Evolutionary conservation across 2,329 filamentous ascomycete genomes (phyloP).

Genomic region (Clonostachys rhizophaga): DNA sequence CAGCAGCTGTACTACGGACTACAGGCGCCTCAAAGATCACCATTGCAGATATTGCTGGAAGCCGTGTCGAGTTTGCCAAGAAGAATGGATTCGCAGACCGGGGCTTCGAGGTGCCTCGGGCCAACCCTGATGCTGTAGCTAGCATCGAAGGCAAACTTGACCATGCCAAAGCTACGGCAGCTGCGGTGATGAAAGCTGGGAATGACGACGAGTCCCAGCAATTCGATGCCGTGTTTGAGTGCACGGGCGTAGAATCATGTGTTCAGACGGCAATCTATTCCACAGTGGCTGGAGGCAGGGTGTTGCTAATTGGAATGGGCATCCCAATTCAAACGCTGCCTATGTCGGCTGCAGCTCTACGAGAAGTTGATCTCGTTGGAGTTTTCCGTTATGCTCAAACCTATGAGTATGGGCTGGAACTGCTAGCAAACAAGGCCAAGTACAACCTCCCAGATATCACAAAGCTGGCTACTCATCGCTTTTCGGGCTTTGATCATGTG

Average conservation of each 20-base stretch:
- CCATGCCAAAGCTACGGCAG: background rate
- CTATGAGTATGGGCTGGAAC: conserved; percentile 9
- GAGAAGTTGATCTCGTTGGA: conserved; percentile 66
- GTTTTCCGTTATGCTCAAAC: conserved; percentile 61
- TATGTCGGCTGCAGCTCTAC: conserved; percentile 61
- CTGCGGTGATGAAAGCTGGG: background rate
- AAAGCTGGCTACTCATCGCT: conserved; percentile 8
- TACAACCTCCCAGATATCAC: conserved; percentile 7
- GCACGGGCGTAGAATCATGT: conserved; percentile 7
- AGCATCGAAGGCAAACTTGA: background rate
- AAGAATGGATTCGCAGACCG: conserved; percentile 19
- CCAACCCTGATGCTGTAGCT: background rate
- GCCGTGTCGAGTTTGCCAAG: conserved; percentile 27
- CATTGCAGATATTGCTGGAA: conserved; percentile 15
- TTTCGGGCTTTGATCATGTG: conserved; percentile 5
- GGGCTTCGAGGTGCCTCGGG: conserved; percentile 10
- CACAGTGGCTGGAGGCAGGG: conserved; percentile 61
- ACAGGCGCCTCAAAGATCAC: conserved; percentile 3
- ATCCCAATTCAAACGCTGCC: conserved; percentile 65
- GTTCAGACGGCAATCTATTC: conserved; percentile 12
- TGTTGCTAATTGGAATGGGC: conserved; percentile 72
- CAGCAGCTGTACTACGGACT: conserved; percentile 27
- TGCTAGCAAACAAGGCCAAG: conserved; percentile 6
- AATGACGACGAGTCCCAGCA: conserved; percentile 1
- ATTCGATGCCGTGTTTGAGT: conserved; percentile 6